Percentiles rank a stretch among this genome's conserved stretches.
Evolutionary conservation across 2,329 filamentous ascomycete species (phyloP).

Genomic region (Meredithiella fracta): DNA sequence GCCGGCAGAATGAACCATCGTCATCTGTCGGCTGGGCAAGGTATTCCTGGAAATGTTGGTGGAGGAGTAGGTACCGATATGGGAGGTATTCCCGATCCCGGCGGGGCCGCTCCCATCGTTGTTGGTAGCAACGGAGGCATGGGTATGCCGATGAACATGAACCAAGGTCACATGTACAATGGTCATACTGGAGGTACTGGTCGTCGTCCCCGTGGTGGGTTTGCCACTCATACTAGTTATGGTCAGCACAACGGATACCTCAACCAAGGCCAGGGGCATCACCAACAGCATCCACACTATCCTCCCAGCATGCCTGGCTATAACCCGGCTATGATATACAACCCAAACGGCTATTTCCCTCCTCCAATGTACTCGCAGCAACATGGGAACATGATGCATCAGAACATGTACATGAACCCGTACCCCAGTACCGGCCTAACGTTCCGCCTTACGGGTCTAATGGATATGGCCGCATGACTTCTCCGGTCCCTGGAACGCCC

Average conservation of each 20-base stretch:
- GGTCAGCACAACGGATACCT: slow-evolving; percentile 18
- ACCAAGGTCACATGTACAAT: slow-evolving; percentile 20
- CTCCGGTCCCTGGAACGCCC: slow-evolving; percentile 38
- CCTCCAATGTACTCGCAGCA: slow-evolving; percentile 9
- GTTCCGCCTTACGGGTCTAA: slow-evolving; percentile 30
- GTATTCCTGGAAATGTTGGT: slow-evolving; percentile 32
- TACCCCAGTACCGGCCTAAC: slow-evolving; percentile 27
- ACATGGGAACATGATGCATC: slow-evolving; percentile 35
- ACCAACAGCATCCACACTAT: slow-evolving; percentile 20
- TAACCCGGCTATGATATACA: slow-evolving; percentile 7
- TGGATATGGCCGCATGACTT: slow-evolving; percentile 20
- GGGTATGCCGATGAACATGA: slow-evolving; percentile 1
- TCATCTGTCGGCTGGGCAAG: slow-evolving; percentile 64
- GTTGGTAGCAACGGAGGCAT: slow-evolving; percentile 6
- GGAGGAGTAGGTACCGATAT: slow-evolving; percentile 10
- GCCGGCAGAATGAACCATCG: slow-evolving; percentile 62
- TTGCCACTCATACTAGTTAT: slow-evolving; percentile 20
- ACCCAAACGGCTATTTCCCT: background rate
- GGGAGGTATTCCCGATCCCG: slow-evolving; percentile 6
- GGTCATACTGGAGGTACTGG: slow-evolving; percentile 8
- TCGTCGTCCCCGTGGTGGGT: slow-evolving; percentile 22
- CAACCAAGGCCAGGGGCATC: slow-evolving; percentile 21
- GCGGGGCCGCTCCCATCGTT: slow-evolving; percentile 9
- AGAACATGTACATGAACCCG: slow-evolving; percentile 26
- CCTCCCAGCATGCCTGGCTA: slow-evolving; percentile 18